Conservation (phyloP, 2,329 filamentous ascomycete species). For the Aureobasidium lini region DNA sequence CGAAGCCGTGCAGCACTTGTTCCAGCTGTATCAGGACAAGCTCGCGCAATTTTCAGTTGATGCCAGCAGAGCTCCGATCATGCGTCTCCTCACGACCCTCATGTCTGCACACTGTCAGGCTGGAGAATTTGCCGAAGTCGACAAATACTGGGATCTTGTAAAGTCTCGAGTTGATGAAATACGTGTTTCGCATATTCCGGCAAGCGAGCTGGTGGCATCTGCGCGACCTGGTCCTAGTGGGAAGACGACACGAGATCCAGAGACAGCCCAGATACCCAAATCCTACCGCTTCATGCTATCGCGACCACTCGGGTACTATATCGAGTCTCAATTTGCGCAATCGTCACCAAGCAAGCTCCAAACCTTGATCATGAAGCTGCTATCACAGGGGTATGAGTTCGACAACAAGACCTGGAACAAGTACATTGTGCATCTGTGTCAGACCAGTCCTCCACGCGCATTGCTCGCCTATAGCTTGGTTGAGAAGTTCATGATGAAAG, state of each 20-base stretch:
- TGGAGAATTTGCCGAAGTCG: constrained; percentile 52
- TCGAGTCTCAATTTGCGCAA: constrained; percentile 45
- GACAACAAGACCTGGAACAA: constrained; percentile 76
- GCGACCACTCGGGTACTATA: constrained; percentile 43
- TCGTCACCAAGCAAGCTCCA: constrained; percentile 33
- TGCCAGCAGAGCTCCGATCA: constrained; percentile 35
- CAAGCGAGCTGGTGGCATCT: neutral
- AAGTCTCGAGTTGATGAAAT: constrained; percentile 44
- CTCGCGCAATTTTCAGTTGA: constrained; percentile 31
- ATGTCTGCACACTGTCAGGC: constrained; percentile 60
- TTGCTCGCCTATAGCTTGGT: constrained; percentile 65
- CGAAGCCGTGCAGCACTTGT: constrained; percentile 46
- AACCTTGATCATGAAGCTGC: constrained; percentile 38
- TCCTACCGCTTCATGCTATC: constrained; percentile 43
- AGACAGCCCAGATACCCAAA: constrained; percentile 15
- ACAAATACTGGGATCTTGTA: constrained; percentile 58
- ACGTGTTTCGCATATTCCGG: neutral
- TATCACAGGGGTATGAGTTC: constrained; percentile 61
- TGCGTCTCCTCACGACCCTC: constrained; percentile 53
- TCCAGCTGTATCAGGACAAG: constrained; percentile 43
- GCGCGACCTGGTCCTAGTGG: neutral
- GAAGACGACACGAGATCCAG: neutral
- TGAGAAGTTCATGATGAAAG: constrained; percentile 69
- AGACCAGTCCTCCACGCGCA: constrained; percentile 36
- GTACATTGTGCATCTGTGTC: constrained; percentile 61